Base-by-base conservation (phyloP, 805 yeast species). In the Deakozyma indianensis region DNA sequence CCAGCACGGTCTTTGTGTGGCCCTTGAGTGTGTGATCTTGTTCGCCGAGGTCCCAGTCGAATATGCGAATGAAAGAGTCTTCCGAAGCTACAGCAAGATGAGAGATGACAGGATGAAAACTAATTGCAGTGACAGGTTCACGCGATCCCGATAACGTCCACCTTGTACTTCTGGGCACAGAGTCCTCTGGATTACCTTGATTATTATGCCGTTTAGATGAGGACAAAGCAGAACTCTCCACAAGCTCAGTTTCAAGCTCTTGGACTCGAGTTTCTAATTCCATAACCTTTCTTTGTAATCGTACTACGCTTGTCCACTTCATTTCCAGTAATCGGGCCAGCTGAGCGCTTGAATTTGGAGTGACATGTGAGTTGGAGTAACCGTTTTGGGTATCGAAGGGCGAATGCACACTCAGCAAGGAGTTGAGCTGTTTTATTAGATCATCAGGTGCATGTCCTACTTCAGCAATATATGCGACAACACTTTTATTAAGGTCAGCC, bases 231-330 rank as follows among this genome's bases (percentile, higher is more conserved):
- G 11, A n/a, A n/a, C 20, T 9, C 16, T 32, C 38, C 5, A 71
- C 69, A 38, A 73, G 50, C 42, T 64, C 67, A 4, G 43, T 21
- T 38, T 53, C 65, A 49, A 79, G 64, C 35, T 71, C 69, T 16
- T 61, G 61, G 3, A 74, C 59, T 42, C 78, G 80, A 18, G 70
- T 62, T 55, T 88, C 95, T 41, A 86, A 61, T 44, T 80, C 90
- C 47, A 80, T 65, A 40, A 67, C 78, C 54, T 75, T 73, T 50
- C 78, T 74, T 62, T 90, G 96, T 24, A 90, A 67, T 41, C 95
- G 67, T 25, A 85, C 69, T 3, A 88, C 90, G 0, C 94, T 79
- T 0, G 80, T 70, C 96, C 96, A 88, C 64, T 87, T 88, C 62
- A 80, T 81, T 53, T 81, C 85, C 35, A 85, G 64, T 9, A 32